Evolutionary conservation across 805 yeast species (phyloP), one percentile per base, ranked within the genome.

Genomic region (Saturnispora bothae): DNA sequence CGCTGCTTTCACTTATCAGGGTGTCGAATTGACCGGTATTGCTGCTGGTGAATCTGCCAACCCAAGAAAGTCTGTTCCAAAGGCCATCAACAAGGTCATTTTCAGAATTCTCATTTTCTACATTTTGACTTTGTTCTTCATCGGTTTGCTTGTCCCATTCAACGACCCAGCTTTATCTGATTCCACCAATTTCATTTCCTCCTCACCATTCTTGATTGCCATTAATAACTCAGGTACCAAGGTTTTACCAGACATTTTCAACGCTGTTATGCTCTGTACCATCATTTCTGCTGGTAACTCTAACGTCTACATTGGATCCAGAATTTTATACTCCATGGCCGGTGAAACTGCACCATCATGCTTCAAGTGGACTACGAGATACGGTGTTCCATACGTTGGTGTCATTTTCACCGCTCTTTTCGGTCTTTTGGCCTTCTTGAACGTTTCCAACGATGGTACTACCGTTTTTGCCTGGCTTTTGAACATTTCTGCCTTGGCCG

Each of bases 201-300:
- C 77, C 4, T 80, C 88, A 18, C 89, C 89, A 16, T 81, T 79
- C 53, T 69, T 80, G 44, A 70, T 81, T 54, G 83, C 88, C 29
- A 77, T 81, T 51, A 57, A 65, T 42, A 78, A 76, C 58, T 69
- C 78, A 4, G 85, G 84, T 23, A 79, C 86, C 15, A 62, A 63
- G 42, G 68, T 77, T 3, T 60, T 81, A 43, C 83, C 85, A 33
- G 68, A 73, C 51, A 76, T 81, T 38, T 76, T 80, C 59, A 81
- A 81, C 53, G 88, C 80, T 14, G 78, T 80, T 37, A 73, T 81
- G 44, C 54, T 81, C 34, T 47, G 69, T 16, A 76, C 88, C 15
- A 71, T 80, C 41, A 68, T 78, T 34, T 79, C 88, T n/a, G 86
- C 89, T 22, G 89, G 78, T 54, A 81, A 81, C 61, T 78, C 86